Evolutionary conservation across 2,329 filamentous ascomycete species (phyloP).

Genomic region (Colletotrichum musae): DNA sequence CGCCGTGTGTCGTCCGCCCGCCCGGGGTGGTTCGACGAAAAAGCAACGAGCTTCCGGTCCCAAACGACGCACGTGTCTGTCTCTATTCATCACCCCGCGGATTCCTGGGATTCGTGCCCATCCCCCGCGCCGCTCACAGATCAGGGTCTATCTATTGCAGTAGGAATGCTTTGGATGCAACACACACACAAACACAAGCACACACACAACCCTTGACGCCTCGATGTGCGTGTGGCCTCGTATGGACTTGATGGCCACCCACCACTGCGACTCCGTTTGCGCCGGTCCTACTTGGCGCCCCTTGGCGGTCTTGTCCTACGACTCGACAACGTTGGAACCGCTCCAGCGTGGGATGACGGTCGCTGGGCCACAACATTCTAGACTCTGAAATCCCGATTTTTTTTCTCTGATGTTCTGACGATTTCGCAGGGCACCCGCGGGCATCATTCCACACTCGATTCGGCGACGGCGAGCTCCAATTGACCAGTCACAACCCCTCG

Average conservation of each 20-base stretch:
- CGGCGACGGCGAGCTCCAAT: conserved; percentile 3
- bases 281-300: conserved; percentile 34
- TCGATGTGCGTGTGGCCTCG: conserved; percentile 21
- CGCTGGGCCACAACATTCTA: conserved; percentile 22
- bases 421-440: neutral
- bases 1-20: conserved; percentile 2
- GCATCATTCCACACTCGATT: conserved; percentile 25
- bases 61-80: neutral
- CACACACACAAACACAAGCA: neutral
- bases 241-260: conserved; percentile 31
- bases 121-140: neutral
- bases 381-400: conserved; percentile 20
- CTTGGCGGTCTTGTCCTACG: conserved; percentile 40
- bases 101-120: conserved; percentile 11
- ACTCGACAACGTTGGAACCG: conserved; percentile 32
- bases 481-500: conserved; percentile 14
- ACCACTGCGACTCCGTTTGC: conserved; percentile 35
- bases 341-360: conserved; percentile 36
- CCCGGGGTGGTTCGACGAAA: conserved; percentile 15
- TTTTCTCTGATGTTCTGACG: neutral
- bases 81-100: conserved; percentile 15
- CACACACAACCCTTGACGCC: conserved; percentile 10
- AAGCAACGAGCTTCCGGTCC: conserved; percentile 3
- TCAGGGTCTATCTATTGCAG: neutral
- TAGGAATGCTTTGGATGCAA: too few species aligned